Base-by-base conservation (phyloP, 371 early-diverging fungal species). In the Mucor plumbeus region DNA sequence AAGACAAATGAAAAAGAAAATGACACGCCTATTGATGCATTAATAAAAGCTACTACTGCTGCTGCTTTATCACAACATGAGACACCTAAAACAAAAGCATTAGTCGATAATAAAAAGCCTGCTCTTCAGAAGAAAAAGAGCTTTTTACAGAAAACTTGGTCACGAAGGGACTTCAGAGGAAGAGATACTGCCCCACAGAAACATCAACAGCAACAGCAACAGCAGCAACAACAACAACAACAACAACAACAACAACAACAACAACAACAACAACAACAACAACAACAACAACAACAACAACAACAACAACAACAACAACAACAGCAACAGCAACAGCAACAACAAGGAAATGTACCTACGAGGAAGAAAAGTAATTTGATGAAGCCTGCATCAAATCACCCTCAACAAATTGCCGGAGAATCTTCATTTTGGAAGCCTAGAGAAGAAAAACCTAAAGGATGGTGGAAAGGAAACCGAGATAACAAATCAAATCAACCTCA, bases 371-470 rank as follows among this genome's bases (percentile, higher is more conserved):
- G 15, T 31, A n/a, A 17, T 5, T 14, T 35, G 8, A 14, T 34
- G 3, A 31, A 33, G 7, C 2, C 55, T 7, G 35, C 35, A 15
- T 33, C 60, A 3, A 35, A 8, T 36, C 41, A 43, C 26, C 26
- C 11, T 10, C 21, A 54, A n/a, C 60, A 36, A 33, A 31, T 60
- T 15, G 26, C 15, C 15, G 59, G 43, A 31, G 57, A 13, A 34
- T 34, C 36, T 9, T 59, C 59, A 5, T 71, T 71, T 34, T 71
- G 72, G 72, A 67, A 59, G 48, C 72, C 72, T 13, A 59, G 72
- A 55, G 64, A 71, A 21, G 61, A 55, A 4, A 55, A 59, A 39
- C 33, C 48, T 4, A 71, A 67, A 21, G 71, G 63, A 5, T 70
- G 70, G 70, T 62, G 70, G 66, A 64, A 66, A 41, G 55, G 61